Conservation (phyloP, 495 filamentous ascomycete species). For the Aspergillus biplanus region DNA sequence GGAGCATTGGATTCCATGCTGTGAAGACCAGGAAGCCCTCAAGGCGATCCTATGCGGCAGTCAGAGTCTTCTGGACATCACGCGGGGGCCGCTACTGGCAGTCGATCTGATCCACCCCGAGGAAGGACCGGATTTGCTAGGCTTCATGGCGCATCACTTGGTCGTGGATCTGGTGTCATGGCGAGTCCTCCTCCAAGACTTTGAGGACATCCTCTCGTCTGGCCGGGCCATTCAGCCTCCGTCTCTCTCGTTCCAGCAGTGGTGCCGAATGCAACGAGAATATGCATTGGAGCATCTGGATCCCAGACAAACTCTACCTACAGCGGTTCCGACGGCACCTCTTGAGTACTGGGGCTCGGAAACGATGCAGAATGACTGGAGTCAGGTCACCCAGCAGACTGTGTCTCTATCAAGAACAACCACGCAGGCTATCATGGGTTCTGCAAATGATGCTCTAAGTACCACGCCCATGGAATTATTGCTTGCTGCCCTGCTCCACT, state of each 20-base stretch:
- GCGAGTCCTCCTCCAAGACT: constrained; percentile 59
- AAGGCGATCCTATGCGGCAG: constrained; percentile 13
- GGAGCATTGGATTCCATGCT: constrained; percentile 7
- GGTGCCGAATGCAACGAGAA: constrained; percentile 35
- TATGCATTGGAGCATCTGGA: constrained; percentile 33
- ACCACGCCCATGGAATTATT: constrained; percentile 48
- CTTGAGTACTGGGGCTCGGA: constrained; percentile 50
- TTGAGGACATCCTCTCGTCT: constrained; percentile 53
- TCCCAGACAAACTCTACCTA: constrained; percentile 25
- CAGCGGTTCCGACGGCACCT: constrained; percentile 24
- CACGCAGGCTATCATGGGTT: constrained; percentile 34
- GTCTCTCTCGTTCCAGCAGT: constrained; percentile 31
- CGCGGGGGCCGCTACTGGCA: constrained; percentile 49
- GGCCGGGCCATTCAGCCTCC: constrained; percentile 23
- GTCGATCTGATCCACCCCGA: constrained; percentile 40
- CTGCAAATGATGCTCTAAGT: constrained; percentile 34
- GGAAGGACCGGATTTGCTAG: constrained; percentile 19
- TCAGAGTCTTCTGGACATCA: constrained; percentile 27
- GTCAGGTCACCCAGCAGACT: background rate
- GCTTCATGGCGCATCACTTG: constrained; percentile 57
- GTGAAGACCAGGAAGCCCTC: constrained; percentile 15
- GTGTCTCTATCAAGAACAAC: constrained; percentile 25
- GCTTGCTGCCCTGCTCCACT: constrained; percentile 39
- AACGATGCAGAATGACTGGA: constrained; percentile 38
- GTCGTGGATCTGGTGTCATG: constrained; percentile 64